Conservation (phyloP, 768 basidiomycete species). For the Mycena pura region DNA sequence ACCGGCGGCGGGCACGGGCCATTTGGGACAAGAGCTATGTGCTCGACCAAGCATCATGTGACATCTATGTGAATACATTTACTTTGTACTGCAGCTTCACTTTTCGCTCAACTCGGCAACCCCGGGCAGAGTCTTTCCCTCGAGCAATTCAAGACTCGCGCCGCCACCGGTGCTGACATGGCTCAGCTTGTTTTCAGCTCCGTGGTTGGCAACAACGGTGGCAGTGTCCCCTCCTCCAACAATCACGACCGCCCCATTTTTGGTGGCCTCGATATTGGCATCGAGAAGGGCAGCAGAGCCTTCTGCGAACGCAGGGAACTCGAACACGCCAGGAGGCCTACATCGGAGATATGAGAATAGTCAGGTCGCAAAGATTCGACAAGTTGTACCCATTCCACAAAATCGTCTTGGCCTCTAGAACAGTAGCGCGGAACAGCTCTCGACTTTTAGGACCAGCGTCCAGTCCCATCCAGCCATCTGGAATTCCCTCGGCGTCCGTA, state of each 20-base stretch:
- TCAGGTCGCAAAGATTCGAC: not conserved
- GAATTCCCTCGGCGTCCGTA: constrained; percentile 87
- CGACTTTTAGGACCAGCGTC: constrained; percentile 89
- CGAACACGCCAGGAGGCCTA: constrained; percentile 97
- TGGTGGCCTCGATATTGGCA: constrained; percentile 85
- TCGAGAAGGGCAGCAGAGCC: constrained; percentile 88
- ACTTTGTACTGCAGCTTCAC: too few relatives aligned
- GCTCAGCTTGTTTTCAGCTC: constrained; percentile 86
- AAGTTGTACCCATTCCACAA: constrained; percentile 90
- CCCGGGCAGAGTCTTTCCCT: constrained; percentile 95
- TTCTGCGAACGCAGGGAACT: constrained; percentile 88
- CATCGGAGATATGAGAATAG: constrained; percentile 12
- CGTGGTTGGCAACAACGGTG: constrained; percentile 90
- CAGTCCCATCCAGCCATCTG: constrained; percentile 93
- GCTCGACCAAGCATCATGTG: not conserved
- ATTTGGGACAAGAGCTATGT: not conserved
- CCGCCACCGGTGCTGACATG: constrained; percentile 98
- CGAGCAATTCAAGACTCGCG: constrained; percentile 92
- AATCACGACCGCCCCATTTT: constrained; percentile 89
- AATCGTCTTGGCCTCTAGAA: constrained; percentile 91
- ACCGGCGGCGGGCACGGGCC: constrained; percentile 20
- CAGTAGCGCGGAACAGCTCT: constrained; percentile 79
- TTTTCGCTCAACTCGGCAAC: constrained; percentile 92
- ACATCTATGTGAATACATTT: not conserved
- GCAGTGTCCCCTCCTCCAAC: constrained; percentile 97